A percentile compares a stretch with the other conserved stretches of the same genome.
Evolutionary conservation across 805 yeast genomes (phyloP).

Genomic region (Wickerhamomyces chambardii): DNA sequence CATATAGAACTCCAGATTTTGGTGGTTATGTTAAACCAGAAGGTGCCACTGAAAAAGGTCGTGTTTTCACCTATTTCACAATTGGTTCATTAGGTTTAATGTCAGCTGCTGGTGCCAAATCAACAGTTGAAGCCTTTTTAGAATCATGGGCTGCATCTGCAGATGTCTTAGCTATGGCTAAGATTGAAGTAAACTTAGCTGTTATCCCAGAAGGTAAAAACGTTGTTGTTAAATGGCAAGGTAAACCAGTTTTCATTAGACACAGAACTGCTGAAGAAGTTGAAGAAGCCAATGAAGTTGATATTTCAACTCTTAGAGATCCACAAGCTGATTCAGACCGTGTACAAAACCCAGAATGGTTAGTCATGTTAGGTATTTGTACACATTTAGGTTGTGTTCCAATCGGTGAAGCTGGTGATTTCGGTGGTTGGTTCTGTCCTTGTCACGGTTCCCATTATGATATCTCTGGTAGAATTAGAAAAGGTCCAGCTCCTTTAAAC

Average conservation of each 20-base stretch:
- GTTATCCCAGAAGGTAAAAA: constrained; percentile 97
- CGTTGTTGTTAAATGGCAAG: constrained; percentile 99
- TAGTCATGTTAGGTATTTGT: constrained; percentile 98
- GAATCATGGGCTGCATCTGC: constrained; percentile 96
- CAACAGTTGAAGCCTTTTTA: constrained; percentile 90
- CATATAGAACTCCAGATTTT: constrained; percentile 89
- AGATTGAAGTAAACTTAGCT: constrained; percentile 92
- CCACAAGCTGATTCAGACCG: constrained; percentile 92
- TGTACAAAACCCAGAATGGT: constrained; percentile 96
- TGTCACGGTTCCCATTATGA: constrained; percentile 99
- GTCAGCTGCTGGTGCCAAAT: constrained; percentile 91
- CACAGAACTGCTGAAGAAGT: constrained; percentile 94
- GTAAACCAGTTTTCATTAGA: constrained; percentile 99
- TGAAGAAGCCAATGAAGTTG: constrained; percentile 85
- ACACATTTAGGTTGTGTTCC: constrained; percentile 99
- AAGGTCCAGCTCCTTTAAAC: constrained; percentile 99
- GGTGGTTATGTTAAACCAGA: constrained; percentile 67
- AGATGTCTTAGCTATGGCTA: constrained; percentile 98
- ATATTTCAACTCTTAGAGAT: constrained; percentile 75
- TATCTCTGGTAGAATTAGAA: constrained; percentile 99
- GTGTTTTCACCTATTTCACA: constrained; percentile 93
- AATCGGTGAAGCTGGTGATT: constrained; percentile 99
- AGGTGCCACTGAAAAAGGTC: constrained; percentile 63
- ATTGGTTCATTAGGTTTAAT: constrained; percentile 91
- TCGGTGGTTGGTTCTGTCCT: constrained; percentile 99